Evolutionary conservation across 345 rosid species (phyloP).

Genomic region (Bruguiera sexangula): DNA sequence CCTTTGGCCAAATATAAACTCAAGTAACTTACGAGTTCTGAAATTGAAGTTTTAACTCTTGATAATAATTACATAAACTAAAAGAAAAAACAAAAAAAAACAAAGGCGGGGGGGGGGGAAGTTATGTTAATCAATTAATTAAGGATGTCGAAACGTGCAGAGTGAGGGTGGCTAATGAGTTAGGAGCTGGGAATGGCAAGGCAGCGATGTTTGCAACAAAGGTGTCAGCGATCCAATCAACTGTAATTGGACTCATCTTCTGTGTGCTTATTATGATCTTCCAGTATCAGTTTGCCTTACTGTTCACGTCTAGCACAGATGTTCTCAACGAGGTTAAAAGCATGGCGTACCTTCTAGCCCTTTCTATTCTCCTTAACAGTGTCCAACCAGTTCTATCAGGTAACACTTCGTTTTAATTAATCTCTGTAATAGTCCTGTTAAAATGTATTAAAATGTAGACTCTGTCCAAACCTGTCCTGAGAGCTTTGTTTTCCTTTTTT

Average conservation of each 20-base stretch:
- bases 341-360: conserved; percentile 30
- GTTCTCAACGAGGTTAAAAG: conserved; percentile 34
- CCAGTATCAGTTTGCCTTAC: conserved; percentile 30
- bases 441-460: no score
- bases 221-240: conserved; percentile 33
- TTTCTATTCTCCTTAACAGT: conserved; percentile 43
- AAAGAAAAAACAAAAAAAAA: neutral
- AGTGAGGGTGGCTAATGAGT: conserved; percentile 51
- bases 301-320: conserved; percentile 32
- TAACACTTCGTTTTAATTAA: neutral
- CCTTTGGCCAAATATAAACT: no score
- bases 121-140: neutral
- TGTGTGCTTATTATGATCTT: conserved; percentile 27
- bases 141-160: conserved; percentile 15
- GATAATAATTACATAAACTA: neutral
- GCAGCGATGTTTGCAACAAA: conserved; percentile 41
- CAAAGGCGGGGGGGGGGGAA: neutral
- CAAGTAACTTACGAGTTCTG: no score
- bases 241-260: conserved; percentile 34
- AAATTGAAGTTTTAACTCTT: no score
- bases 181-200: conserved; percentile 42
- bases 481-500: no score
- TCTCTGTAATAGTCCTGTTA: no score
- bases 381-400: conserved; percentile 53
- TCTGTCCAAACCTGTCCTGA: no score